phyloP scores from a whole-genome alignment of 129 eudicot species.

The Flaveria brownii region DNA sequence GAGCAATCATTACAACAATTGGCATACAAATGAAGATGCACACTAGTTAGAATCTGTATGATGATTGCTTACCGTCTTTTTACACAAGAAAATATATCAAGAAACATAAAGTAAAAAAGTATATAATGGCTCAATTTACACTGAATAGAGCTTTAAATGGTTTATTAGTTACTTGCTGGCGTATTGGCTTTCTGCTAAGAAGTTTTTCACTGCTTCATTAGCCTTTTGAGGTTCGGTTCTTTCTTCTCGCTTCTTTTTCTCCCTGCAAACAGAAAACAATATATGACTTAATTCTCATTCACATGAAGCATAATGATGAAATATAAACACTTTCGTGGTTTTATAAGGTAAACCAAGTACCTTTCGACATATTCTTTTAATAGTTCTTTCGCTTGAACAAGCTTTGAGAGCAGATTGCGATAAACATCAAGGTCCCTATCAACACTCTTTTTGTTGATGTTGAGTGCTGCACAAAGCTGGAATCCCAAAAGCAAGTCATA shows the following conservation, averaged over 20 bases:
- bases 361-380: conserved; percentile 85
- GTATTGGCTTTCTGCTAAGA: conserved; percentile 40
- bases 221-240: conserved; percentile 68
- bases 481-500: not conserved
- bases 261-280: conserved; percentile 43
- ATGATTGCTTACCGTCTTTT: conserved; percentile 30
- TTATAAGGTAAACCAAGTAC: conserved; percentile 28
- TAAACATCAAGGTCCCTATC: conserved; percentile 97
- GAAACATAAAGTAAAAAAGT: conserved; percentile 9
- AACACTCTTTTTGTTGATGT: conserved; percentile 74
- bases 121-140: conserved; percentile 30
- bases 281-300: not conserved
- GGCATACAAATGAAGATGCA: conserved; percentile 10
- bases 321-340: too few relatives aligned
- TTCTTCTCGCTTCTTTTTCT: conserved; percentile 82
- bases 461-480: conserved; percentile 86
- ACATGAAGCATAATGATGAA: too few relatives aligned
- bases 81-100: conserved; percentile 25
- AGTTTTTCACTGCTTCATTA: conserved; percentile 67
- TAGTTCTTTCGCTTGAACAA: conserved; percentile 94
- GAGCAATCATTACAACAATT: conserved; percentile 11
- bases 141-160: conserved; percentile 15
- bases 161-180: conserved; percentile 16
- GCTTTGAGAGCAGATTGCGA: conserved; percentile 87
- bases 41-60: conserved; percentile 31